Base-by-base conservation (phyloP, 768 basidiomycete species). In the Rhizopogon salebrosus region DNA sequence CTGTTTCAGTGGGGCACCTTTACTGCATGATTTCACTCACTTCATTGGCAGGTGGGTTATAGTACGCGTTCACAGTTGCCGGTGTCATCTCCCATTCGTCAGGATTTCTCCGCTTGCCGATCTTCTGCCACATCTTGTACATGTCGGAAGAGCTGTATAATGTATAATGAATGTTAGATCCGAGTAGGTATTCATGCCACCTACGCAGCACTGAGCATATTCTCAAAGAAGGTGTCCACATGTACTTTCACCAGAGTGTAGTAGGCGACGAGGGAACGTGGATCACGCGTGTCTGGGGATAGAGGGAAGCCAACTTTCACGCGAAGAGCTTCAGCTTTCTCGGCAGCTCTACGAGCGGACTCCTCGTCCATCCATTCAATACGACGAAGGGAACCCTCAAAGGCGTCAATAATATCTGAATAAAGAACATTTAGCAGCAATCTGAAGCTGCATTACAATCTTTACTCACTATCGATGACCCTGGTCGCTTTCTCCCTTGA, bases 271-370 rank as follows among this genome's bases (percentile, higher is more conserved):
- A 98, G 79, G 8, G 89, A 84, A 23, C 70, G 69, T 36, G 93
- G 77, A 62, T 83, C 75, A 16, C 74, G 75, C 1, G 90, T 94
- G 66, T 98, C 79, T 1, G 97, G 97, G 2, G 83, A 91, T 10
- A 86, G 62, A 1, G 97, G 95, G 70, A 85, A 98, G 53, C 97
- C 97, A 56, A 99, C 89, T 76, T 98, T 95, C 67, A 92, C 80
- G 26, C 85, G 82, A 49, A 57, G 57, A 35, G 26, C 37, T 48
- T 62, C 54, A 24, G 85, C 91, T 78, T 98, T 98, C 62, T 86
- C 80, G 13, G 85, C 83, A 4, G 97, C 97, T 52, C 85, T 91
- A 37, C 75, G 72, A 10, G 90, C 85, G 3, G 92, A 92, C 57
- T 82, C 70, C 42, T 84, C 69, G 64, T 98, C 97, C 88, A 99